These are phyloP conservation scores for Cytospora piceae DNA, from an alignment of 2,329 filamentous ascomycete genomes.

Conservation along the genomic window DNA sequence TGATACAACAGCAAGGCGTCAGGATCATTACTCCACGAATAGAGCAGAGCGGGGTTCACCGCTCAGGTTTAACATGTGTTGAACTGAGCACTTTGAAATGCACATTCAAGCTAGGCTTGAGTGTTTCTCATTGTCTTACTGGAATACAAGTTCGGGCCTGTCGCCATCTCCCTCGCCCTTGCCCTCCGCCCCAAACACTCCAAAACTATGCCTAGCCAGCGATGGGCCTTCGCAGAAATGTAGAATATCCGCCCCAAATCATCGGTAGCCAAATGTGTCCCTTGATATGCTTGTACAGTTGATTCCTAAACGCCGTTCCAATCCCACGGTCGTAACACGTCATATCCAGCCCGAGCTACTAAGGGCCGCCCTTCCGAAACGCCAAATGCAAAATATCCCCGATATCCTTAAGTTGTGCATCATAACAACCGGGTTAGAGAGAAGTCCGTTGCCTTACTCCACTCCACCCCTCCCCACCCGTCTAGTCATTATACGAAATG, in stretches of 20 bases:
- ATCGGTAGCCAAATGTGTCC: neutral
- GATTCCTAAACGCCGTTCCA: neutral
- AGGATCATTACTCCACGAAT: slow-evolving; percentile 2
- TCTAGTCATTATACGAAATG: slow-evolving; percentile 10
- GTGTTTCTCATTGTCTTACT: neutral
- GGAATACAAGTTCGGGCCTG: neutral
- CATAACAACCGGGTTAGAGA: neutral
- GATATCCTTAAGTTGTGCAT: neutral
- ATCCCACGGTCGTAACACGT: neutral
- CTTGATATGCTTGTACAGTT: neutral
- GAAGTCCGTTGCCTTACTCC: neutral
- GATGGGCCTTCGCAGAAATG: neutral
- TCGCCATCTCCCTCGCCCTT: neutral
- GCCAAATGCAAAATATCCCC: neutral
- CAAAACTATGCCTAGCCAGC: neutral
- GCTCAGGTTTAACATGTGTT: neutral
- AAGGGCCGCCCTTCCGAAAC: neutral
- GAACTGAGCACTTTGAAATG: neutral
- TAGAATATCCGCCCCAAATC: neutral
- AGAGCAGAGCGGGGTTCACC: neutral
- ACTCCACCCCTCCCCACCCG: neutral
- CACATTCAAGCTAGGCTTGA: neutral
- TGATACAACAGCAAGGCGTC: slow-evolving; percentile 20
- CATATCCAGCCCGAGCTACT: neutral
- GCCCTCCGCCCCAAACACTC: neutral